Percentiles rank a stretch among this genome's conserved stretches.
These are phyloP conservation scores for Ganoderma multipileum DNA, from an alignment of 1,284 basidiomycete genomes.

Conservation along the genomic window DNA sequence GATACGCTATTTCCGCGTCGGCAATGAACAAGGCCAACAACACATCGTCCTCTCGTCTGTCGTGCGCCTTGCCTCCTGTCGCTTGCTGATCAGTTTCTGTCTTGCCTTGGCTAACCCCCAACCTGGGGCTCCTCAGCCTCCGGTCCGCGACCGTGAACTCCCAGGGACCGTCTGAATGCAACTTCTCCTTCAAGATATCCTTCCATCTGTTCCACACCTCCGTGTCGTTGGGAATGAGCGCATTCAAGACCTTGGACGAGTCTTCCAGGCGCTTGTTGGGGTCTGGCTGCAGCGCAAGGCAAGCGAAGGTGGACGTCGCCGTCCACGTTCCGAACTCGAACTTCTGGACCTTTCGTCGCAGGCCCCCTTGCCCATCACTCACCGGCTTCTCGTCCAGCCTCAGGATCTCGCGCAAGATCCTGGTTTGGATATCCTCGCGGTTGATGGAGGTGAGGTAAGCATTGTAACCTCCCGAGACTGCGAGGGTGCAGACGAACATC, in stretches of 20 bases:
- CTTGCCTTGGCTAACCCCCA: neutral
- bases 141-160: constrained; percentile 10
- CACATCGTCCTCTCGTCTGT: neutral
- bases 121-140: neutral
- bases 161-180: neutral
- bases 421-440: constrained; percentile 28
- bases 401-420: constrained; percentile 22
- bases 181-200: constrained; percentile 14
- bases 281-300: constrained; percentile 15
- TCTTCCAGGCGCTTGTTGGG: constrained; percentile 8
- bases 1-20: neutral
- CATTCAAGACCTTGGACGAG: constrained; percentile 21
- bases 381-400: neutral
- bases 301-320: constrained; percentile 23
- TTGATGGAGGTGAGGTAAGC: constrained; percentile 26
- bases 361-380: neutral
- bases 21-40: neutral
- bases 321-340: constrained; percentile 24
- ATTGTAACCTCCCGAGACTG: constrained; percentile 27
- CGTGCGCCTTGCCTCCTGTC: neutral
- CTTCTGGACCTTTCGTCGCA: constrained; percentile 5
- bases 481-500: constrained; percentile 30
- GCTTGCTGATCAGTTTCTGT: neutral
- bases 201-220: constrained; percentile 30
- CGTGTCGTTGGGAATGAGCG: constrained; percentile 29